Evolutionary conservation across 257 asterid genomes (phyloP).

Genomic region (Nicotiana knightiana): DNA sequence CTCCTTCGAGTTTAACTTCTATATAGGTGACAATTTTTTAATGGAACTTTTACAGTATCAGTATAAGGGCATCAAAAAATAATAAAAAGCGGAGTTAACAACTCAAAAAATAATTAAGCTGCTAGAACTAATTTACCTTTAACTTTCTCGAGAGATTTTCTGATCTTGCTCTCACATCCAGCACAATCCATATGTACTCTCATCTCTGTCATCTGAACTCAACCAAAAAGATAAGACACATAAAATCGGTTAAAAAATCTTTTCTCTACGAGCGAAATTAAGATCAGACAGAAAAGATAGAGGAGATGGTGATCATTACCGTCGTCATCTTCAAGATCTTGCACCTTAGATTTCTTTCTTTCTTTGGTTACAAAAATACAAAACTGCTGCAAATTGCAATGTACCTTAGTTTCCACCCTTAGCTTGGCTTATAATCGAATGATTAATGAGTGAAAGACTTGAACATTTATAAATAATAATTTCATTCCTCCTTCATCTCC

Average conservation of each 20-base stretch:
- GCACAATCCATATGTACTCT: slow-evolving; percentile 71
- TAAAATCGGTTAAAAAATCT: not conserved
- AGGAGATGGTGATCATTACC: not conserved
- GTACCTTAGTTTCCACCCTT: not conserved
- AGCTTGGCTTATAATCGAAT: not conserved
- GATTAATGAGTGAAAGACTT: not conserved
- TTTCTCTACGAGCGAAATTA: not conserved
- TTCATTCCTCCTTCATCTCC: not conserved
- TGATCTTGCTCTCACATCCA: slow-evolving; percentile 64
- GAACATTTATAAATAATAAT: not conserved
- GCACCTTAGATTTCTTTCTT: not conserved
- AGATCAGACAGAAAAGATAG: not conserved
- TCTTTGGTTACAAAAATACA: not conserved
- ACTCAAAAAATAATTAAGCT: no score
- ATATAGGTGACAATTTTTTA: no score
- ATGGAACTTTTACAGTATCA: no score
- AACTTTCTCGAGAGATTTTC: slow-evolving; percentile 46
- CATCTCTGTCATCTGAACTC: slow-evolving; percentile 54
- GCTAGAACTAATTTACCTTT: slow-evolving; percentile 30
- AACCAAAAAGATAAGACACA: not conserved
- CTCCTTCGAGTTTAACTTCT: no score
- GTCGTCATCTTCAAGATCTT: slow-evolving; percentile 3
- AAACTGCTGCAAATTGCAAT: not conserved
- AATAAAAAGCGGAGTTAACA: no score
- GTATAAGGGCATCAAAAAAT: no score